Evolutionary conservation across 768 basidiomycete species (phyloP), one percentile per base, ranked within the genome.

Genomic region (Antrodiella citrinella): DNA sequence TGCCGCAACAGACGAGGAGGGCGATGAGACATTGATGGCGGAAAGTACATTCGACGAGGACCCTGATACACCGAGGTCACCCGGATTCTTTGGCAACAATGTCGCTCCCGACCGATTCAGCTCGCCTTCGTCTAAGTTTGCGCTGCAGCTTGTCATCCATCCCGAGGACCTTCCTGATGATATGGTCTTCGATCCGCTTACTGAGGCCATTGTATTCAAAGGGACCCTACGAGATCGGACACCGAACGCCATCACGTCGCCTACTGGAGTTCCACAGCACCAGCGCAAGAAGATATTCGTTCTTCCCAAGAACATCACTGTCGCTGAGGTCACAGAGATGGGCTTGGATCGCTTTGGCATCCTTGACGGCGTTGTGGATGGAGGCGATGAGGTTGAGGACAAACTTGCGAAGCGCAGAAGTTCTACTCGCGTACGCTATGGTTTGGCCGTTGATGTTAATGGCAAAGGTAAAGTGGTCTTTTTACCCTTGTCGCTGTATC

Each of bases 371-470:
- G 92, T 99, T 1, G 95, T 98, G 2, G 94, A 97, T 64, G 96
- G 96, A 2, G 96, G 96, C 1, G 96, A 99, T 64, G 95, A 97
- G 60, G 80, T 99, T 1, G 96, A 99, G 66, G 95, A 97, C 63
- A 93, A 95, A 63, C 72, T 83, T 26, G 74, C 78, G 4, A 91
- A 92, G 68, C 73, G 93, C 51, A 75, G 84, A 55, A 95, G 91
- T 62, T 72, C 78, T 4, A 66, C 78, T 7, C 76, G 89, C 51
- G 88, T 97, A 26, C 75, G 91, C 49, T 98, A 98, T 64, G 79
- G 79, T n/a, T 69, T 99, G 49, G 72, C 76, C 10, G 77, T 84
- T 20, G 70, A 77, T 55, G 52, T 63, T 9, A 72, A 72, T 39
- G 82, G 82, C 23, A 76, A 81, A 64, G 92, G 92, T 91, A 51